Conservation (phyloP, 1,139 yeast species). For the Diutina ranongensis region DNA sequence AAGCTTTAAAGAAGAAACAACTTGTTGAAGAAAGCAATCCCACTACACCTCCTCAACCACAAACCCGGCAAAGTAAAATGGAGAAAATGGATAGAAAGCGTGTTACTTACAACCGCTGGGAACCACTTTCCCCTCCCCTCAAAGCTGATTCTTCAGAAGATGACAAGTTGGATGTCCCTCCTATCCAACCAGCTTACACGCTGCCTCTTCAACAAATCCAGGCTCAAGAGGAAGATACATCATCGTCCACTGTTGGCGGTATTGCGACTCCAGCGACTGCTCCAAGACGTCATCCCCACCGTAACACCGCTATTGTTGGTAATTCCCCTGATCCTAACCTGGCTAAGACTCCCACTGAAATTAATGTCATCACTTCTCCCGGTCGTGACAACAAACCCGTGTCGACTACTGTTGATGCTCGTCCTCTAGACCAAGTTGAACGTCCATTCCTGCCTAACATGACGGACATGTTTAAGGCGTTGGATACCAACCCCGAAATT, state of each 20-base stretch:
- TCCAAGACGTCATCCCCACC: background rate
- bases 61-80: no score
- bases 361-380: conserved; percentile 2
- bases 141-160: no score
- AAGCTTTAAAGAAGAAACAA: conserved; percentile 20
- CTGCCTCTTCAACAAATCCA: conserved; percentile 3
- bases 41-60: background rate
- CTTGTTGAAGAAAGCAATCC: background rate
- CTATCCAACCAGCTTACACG: background rate
- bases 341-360: background rate
- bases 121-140: no score
- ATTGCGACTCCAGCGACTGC: conserved; percentile 4
- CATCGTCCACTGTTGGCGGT: background rate
- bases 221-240: conserved; percentile 1
- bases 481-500: conserved; percentile 3
- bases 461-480: background rate
- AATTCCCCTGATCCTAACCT: background rate
- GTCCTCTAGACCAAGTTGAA: background rate
- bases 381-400: background rate
- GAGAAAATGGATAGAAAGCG: no score
- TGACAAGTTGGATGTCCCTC: background rate
- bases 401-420: background rate
- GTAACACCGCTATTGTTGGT: conserved; percentile 4
- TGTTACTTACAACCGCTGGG: no score
- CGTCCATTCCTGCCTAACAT: background rate